These are phyloP conservation scores for Metschnikowia henanensis DNA, from an alignment of 805 yeast species.

Conservation along the genomic window DNA sequence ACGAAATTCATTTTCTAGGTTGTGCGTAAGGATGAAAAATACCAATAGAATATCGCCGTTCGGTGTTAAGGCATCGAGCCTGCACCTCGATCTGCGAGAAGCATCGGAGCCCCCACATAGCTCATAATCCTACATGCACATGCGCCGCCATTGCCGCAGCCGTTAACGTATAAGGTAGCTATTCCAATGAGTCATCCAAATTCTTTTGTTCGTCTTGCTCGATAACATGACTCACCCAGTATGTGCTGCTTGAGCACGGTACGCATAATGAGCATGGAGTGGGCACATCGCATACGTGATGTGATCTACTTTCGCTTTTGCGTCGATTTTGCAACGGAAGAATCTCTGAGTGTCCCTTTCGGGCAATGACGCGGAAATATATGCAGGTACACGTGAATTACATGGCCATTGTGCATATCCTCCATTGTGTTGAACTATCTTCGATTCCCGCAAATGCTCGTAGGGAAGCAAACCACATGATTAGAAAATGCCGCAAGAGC, in stretches of 20 bases:
- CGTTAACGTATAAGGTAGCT: no score
- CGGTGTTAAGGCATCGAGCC: no score
- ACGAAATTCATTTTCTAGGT: no score
- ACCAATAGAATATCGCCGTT: no score
- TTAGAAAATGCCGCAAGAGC: slow-evolving; percentile 2
- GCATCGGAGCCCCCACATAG: slow-evolving; percentile 1
- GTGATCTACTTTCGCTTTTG: background rate
- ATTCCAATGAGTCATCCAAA: no score
- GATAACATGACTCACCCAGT: no score
- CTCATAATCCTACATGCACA: slow-evolving; percentile 1
- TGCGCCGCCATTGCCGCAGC: background rate
- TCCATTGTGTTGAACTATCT: background rate
- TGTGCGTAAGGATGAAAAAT: no score
- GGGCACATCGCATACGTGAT: no score
- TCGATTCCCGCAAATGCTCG: background rate
- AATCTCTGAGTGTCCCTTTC: background rate
- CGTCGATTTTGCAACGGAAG: background rate
- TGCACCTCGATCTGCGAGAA: no score
- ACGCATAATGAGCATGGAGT: no score
- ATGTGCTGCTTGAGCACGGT: no score
- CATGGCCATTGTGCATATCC: slow-evolving; percentile 2
- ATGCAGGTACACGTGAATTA: slow-evolving; percentile 1
- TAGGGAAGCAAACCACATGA: background rate
- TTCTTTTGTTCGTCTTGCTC: no score
- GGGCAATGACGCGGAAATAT: background rate